These are phyloP conservation scores for Termitomyces sp. DNA, from an alignment of 768 basidiomycete species.

Conservation along the genomic window DNA sequence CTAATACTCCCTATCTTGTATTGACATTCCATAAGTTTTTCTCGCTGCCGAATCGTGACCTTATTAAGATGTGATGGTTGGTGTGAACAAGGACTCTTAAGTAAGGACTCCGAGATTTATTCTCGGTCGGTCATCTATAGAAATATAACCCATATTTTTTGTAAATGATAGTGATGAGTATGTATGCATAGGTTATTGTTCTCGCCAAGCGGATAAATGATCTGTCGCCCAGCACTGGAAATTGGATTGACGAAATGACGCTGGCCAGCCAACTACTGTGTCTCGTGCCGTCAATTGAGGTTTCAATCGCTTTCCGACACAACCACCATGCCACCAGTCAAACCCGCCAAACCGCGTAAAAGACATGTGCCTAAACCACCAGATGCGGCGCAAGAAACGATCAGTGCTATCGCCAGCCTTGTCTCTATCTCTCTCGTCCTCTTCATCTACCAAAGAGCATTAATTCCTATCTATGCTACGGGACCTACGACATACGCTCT, in stretches of 20 bases:
- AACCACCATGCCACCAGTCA: slow-evolving; percentile 9
- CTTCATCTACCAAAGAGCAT: slow-evolving; percentile 55
- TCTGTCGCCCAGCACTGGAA: neutral
- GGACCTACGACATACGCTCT: slow-evolving; percentile 50
- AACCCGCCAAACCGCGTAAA: neutral
- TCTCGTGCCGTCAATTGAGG: neutral
- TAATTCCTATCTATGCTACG: slow-evolving; percentile 68
- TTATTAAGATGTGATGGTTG: neutral
- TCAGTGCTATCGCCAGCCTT: slow-evolving; percentile 7
- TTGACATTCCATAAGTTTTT: neutral
- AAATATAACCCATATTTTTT: neutral
- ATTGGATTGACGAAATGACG: neutral
- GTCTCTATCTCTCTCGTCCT: slow-evolving; percentile 49
- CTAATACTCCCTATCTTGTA: neutral
- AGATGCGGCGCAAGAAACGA: slow-evolving; percentile 1
- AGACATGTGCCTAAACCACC: slow-evolving; percentile 2
- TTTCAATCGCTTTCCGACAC: slow-evolving; percentile 8
- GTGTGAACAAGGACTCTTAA: too few relatives aligned
- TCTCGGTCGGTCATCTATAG: too few relatives aligned
- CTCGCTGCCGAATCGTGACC: neutral
- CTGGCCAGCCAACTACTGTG: neutral
- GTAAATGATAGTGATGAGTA: neutral
- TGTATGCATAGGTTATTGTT: neutral
- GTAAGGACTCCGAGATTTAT: too few relatives aligned
- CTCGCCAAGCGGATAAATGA: neutral